Percentiles rank a stretch among this genome's conserved stretches.
phyloP scores from a whole-genome alignment of 163 green algal genomes.

The Scenedesmus sp. region DNA sequence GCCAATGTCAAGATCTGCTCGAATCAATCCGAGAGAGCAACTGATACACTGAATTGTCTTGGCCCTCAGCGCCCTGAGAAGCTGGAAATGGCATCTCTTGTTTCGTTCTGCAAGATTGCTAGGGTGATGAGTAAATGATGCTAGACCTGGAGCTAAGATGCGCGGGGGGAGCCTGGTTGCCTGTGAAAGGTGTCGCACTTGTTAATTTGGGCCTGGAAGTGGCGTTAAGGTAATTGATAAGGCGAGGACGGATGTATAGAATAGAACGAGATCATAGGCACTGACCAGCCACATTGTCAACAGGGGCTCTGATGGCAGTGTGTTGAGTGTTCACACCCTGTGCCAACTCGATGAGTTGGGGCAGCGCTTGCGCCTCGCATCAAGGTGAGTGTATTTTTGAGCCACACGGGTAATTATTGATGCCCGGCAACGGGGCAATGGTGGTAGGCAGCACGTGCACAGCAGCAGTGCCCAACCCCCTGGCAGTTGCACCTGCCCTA shows the following conservation, averaged over 20 bases:
- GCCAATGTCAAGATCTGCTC: not conserved
- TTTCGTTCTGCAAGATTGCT: not conserved
- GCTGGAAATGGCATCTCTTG: not conserved
- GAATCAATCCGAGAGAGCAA: not conserved
- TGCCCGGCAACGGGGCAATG: not conserved
- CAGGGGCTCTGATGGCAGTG: slow-evolving; percentile 1
- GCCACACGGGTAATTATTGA: not conserved
- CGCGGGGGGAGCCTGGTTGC: slow-evolving; percentile 1
- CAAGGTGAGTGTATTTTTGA: not conserved
- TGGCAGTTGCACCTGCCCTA: not conserved
- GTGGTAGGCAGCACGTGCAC: not conserved
- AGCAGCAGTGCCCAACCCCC: not conserved
- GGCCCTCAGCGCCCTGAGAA: not conserved
- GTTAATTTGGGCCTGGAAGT: not conserved
- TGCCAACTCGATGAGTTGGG: not conserved
- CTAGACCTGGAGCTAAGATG: slow-evolving; percentile 3
- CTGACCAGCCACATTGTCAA: not conserved
- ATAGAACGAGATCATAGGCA: not conserved
- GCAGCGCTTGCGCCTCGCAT: slow-evolving; percentile 6
- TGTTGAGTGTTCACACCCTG: not conserved
- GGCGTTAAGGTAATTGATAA: not conserved
- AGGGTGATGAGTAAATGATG: not conserved
- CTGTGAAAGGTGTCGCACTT: not conserved
- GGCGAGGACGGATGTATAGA: not conserved
- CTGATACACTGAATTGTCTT: not conserved